phyloP scores from a whole-genome alignment of 345 rosid species.

The Hevea brasiliensis region DNA sequence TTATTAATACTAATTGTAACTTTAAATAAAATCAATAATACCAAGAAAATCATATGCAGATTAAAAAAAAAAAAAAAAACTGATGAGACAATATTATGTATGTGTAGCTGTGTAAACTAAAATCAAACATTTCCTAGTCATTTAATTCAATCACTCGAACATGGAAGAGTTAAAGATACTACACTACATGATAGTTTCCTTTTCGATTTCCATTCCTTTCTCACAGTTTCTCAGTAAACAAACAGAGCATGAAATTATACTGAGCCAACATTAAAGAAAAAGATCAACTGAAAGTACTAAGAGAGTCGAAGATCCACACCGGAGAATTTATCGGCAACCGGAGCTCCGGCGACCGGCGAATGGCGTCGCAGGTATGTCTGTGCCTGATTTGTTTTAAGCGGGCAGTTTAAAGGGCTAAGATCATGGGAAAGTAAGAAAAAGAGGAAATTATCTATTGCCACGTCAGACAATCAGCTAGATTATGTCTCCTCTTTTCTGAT shows the following conservation, averaged over 20 bases:
- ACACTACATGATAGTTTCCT: background rate
- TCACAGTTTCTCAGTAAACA: constrained; percentile 1
- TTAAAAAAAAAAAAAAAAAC: no score
- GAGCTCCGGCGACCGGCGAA: constrained; percentile 16
- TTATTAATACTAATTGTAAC: background rate
- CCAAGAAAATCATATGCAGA: no score
- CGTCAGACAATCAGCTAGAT: background rate
- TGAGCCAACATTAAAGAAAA: background rate
- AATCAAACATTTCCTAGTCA: background rate
- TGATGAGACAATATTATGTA: no score
- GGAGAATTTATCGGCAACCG: background rate
- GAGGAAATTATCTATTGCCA: background rate
- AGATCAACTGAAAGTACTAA: background rate
- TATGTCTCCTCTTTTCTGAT: background rate
- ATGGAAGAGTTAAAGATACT: background rate
- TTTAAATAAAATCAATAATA: background rate
- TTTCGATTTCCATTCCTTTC: background rate
- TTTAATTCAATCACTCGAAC: background rate
- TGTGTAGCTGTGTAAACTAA: background rate
- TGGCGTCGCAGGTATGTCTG: background rate
- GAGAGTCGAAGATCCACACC: background rate
- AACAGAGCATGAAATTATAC: background rate
- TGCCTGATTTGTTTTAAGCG: background rate
- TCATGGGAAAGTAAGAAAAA: background rate
- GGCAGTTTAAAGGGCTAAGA: background rate